These are phyloP conservation scores for Coleophoma eucalyptorum DNA, from an alignment of 2,329 filamentous ascomycete species.

Conservation along the genomic window DNA sequence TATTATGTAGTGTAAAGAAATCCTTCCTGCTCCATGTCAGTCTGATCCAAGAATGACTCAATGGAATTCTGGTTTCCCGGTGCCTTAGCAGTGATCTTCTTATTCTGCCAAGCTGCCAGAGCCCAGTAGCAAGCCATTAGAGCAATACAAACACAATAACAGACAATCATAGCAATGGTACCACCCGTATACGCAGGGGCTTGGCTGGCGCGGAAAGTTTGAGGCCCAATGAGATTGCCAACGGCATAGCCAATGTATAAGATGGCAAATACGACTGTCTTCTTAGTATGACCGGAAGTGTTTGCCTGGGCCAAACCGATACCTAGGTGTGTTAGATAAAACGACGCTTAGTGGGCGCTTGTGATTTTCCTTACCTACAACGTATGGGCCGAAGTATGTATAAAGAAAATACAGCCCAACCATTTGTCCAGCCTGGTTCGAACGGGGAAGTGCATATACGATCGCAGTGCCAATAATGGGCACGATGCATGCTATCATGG, in stretches of 20 bases:
- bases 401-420: slow-evolving; percentile 35
- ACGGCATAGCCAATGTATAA: slow-evolving; percentile 44
- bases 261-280: slow-evolving; percentile 41
- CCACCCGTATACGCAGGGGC: slow-evolving; percentile 46
- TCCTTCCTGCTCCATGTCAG: slow-evolving; percentile 7
- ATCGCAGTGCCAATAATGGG: slow-evolving; percentile 27
- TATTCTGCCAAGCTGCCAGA: slow-evolving; percentile 24
- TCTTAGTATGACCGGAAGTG: slow-evolving; percentile 44
- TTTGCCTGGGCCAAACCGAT: slow-evolving; percentile 37
- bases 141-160: slow-evolving; percentile 26
- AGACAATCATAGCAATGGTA: slow-evolving; percentile 45
- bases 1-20: slow-evolving; percentile 3
- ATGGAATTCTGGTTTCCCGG: background rate
- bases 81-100: background rate
- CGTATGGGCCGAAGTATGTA: slow-evolving; percentile 33
- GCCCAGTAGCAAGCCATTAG: slow-evolving; percentile 16
- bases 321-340: background rate
- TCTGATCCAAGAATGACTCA: slow-evolving; percentile 6
- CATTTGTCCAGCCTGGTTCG: slow-evolving; percentile 33
- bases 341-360: background rate
- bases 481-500: slow-evolving; percentile 25
- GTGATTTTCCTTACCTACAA: slow-evolving; percentile 12
- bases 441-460: slow-evolving; percentile 25
- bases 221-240: slow-evolving; percentile 52
- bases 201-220: slow-evolving; percentile 47